A percentile compares a stretch with the other conserved stretches of the same genome.
Conservation (phyloP, 2,329 filamentous ascomycete genomes). For the Nectriaceae sp. region DNA sequence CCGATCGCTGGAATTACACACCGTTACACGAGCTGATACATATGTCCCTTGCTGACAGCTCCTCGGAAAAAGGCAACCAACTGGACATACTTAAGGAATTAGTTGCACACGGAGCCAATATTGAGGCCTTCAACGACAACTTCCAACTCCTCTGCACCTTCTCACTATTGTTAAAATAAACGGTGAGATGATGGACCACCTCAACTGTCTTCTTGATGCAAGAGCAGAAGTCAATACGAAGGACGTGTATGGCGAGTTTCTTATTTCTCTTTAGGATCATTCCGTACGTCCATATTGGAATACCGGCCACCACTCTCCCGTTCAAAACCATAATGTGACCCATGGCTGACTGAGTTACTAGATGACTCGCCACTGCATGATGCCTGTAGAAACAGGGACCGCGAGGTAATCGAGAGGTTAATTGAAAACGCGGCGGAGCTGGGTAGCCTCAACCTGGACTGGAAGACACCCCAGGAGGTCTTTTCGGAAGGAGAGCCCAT, state of each 20-base stretch:
- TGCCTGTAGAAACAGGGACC: neutral
- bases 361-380: neutral
- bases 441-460: neutral
- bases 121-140: neutral
- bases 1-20: neutral
- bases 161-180: neutral
- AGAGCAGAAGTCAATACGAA: neutral
- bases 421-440: neutral
- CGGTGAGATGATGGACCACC: too few relatives aligned
- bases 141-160: neutral
- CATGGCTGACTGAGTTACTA: neutral
- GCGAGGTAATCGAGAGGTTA: neutral
- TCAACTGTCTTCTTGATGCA: neutral
- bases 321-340: neutral
- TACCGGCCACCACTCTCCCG: neutral
- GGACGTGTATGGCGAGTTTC: neutral
- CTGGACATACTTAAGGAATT: neutral
- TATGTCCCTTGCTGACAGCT: neutral
- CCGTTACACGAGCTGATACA: neutral
- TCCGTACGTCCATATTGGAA: too few relatives aligned
- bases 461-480: neutral
- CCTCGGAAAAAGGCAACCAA: neutral
- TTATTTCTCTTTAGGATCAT: too few relatives aligned
- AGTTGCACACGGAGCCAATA: neutral
- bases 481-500: neutral